phyloP scores from a whole-genome alignment of 2,329 filamentous ascomycete species.

The Cercospora sp. region DNA sequence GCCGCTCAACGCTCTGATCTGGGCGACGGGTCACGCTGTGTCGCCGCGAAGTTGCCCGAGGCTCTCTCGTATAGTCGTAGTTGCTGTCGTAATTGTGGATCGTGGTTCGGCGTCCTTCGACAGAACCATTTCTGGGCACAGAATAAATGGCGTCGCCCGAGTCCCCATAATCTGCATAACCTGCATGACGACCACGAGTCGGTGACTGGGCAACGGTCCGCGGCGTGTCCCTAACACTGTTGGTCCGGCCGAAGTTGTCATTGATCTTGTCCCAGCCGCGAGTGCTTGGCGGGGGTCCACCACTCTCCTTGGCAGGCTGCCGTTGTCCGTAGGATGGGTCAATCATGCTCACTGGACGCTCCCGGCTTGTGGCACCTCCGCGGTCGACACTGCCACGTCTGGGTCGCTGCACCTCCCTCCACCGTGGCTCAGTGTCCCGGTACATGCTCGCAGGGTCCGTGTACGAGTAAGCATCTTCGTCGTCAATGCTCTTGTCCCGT shows the following conservation, averaged over 20 bases:
- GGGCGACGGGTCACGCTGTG: conserved; percentile 42
- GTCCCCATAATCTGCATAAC: conserved; percentile 31
- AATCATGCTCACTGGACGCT: conserved; percentile 50
- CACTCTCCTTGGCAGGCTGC: conserved; percentile 38
- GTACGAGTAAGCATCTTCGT: conserved; percentile 52
- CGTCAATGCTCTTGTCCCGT: conserved; percentile 38
- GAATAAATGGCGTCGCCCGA: conserved; percentile 44
- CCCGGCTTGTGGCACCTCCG: conserved; percentile 39
- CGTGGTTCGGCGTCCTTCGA: conserved; percentile 45
- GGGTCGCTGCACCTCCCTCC: conserved; percentile 41
- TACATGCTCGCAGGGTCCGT: conserved; percentile 55
- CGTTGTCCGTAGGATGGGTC: conserved; percentile 37
- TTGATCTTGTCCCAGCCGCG: conserved; percentile 71
- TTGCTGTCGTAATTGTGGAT: conserved; percentile 51
- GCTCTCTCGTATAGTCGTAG: conserved; percentile 48
- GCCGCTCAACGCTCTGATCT: conserved; percentile 48
- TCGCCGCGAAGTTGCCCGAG: conserved; percentile 39
- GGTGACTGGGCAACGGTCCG: conserved; percentile 32
- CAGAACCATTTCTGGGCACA: conserved; percentile 39
- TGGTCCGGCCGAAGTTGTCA: conserved; percentile 46
- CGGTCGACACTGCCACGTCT: conserved; percentile 50
- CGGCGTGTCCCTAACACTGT: conserved; percentile 48
- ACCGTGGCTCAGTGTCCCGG: conserved; percentile 52
- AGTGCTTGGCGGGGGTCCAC: conserved; percentile 65
- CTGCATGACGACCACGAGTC: conserved; percentile 28